Evolutionary conservation across 768 basidiomycete genomes (phyloP).

Genomic region (Crucibulum laeve): DNA sequence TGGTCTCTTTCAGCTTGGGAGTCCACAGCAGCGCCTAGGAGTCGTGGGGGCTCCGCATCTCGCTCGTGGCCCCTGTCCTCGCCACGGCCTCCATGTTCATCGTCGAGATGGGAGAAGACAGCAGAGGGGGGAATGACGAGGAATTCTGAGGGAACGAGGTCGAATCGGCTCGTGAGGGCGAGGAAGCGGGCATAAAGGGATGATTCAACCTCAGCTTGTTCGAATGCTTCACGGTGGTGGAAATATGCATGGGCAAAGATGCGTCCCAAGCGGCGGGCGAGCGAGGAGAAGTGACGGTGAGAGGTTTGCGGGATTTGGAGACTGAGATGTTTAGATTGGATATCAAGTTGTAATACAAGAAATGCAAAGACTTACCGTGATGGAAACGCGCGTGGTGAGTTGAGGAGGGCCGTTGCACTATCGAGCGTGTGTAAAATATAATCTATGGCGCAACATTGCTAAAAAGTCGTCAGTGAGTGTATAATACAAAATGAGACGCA

Average conservation of each 20-base stretch:
- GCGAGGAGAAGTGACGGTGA: conserved; percentile 82
- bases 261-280: conserved; percentile 86
- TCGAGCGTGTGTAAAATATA: conserved; percentile 93
- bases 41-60: conserved; percentile 31
- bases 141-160: conserved; percentile 79
- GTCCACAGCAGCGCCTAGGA: conserved; percentile 36
- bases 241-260: conserved; percentile 97
- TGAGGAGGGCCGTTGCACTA: conserved; percentile 87
- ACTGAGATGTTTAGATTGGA: conserved; percentile 31
- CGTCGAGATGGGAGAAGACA: conserved; percentile 13
- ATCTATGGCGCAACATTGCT: conserved; percentile 98
- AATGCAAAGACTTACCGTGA: conserved; percentile 55
- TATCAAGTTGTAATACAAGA: neutral
- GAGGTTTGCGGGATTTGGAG: conserved; percentile 80
- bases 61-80: conserved; percentile 10
- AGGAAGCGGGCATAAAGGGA: conserved; percentile 89
- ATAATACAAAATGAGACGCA: neutral
- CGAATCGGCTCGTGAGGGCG: conserved; percentile 73
- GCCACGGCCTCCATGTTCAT: conserved; percentile 8
- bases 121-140: conserved; percentile 61
- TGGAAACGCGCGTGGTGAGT: conserved; percentile 88
- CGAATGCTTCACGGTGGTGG: conserved; percentile 89
- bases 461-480: conserved; percentile 1
- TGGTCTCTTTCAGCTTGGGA: conserved; percentile 13
- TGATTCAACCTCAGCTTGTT: conserved; percentile 87